Evolutionary conservation across 140 eudicot genomes (phyloP).

Genomic region (Oenanthe javanica): DNA sequence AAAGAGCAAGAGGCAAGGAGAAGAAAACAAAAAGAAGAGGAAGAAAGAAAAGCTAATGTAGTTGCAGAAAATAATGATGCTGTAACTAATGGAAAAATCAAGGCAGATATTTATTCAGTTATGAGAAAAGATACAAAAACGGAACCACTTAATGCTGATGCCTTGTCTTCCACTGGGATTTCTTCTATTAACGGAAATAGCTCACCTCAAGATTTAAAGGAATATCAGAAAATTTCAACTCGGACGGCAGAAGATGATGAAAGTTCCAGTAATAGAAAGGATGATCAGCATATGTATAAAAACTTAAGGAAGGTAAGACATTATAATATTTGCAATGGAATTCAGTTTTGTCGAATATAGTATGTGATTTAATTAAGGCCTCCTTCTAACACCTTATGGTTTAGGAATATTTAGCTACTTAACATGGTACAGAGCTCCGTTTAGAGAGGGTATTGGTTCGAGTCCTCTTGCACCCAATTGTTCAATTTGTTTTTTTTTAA

Average conservation of each 20-base stretch:
- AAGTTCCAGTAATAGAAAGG: constrained; percentile 23
- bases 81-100: constrained; percentile 26
- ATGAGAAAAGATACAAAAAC: constrained; percentile 21
- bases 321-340: background rate
- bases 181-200: constrained; percentile 30
- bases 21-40: constrained; percentile 57
- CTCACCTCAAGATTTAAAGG: constrained; percentile 25
- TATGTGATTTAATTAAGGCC: no score
- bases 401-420: no score
- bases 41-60: constrained; percentile 29
- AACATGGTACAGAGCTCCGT: no score
- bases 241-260: constrained; percentile 22
- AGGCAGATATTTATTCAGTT: constrained; percentile 17
- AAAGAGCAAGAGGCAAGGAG: constrained; percentile 88
- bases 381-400: no score
- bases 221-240: constrained; percentile 17
- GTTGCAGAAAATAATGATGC: constrained; percentile 24
- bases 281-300: constrained; percentile 27
- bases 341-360: background rate
- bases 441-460: no score
- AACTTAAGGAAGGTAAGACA: constrained; percentile 42
- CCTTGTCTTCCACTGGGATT: constrained; percentile 1
- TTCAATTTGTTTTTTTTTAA: no score
- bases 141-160: constrained; percentile 2
- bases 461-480: no score